Base-by-base conservation (phyloP, 306 rosid species). In the Psophocarpus tetragonolobus region DNA sequence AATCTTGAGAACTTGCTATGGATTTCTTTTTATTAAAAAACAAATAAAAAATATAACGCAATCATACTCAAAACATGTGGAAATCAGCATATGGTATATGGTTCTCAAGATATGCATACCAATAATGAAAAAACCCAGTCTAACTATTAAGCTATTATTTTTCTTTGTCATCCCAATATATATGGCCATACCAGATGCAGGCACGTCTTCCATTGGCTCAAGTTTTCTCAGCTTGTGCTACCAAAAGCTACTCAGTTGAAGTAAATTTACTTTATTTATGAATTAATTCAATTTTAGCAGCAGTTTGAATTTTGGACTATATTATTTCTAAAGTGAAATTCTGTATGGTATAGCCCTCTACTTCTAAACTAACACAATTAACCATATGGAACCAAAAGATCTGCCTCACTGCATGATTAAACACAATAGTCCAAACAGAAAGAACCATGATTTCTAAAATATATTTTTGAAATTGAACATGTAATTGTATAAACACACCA, bases 161-260 rank as follows among this genome's bases (percentile, higher is more conserved):
- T 24, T 42, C 20, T 21, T 24, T 44, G 15, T 69, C 70, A 42
- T 54, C 11, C 10, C 33, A 47, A 33, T 73, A 38, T 57, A 41
- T 21, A 73, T 32, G 62, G 14, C 18, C 29, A 23, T 47, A 63
- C 47, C 64, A 48, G 71, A 62, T 18, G 47, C 63, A 78, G 15
- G 18, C 44, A 61, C 14, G 45, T 3, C 65, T 13, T 74, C 14
- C 10, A 74, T 33, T n/a, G 29, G 30, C 14, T 20, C 51, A 15
- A 3, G n/a, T 73, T 62, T 71, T 54, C 66, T n/a, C 54, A 42
- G 38, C 63, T 73, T 53, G 18, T 71, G 23, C 71, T 76, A 15
- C 76, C 24, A 57, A 48, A 41, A 77, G 65, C 50, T 64, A 65
- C 39, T 18, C 23, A 8, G 6, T 23, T 68, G 24, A 23, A 18